Evolutionary conservation across 2,329 filamentous ascomycete genomes (phyloP).

Genomic region (Exophiala lecanii-corni): DNA sequence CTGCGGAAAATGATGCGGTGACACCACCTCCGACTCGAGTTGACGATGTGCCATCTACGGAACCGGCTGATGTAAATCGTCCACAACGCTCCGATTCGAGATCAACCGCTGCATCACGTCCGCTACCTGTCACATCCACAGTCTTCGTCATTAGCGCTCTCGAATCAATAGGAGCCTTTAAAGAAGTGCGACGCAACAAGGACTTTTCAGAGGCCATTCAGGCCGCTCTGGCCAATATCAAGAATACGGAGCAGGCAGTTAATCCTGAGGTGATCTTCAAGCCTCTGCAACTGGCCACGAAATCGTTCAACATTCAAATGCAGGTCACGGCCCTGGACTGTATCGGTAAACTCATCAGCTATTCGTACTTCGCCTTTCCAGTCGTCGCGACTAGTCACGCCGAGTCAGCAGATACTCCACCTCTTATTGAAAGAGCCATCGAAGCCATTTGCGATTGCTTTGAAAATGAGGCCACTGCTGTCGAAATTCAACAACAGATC

Average conservation of each 20-base stretch:
- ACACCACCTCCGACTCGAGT: conserved; percentile 23
- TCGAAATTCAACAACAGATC: conserved; percentile 93
- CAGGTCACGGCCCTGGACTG: conserved; percentile 91
- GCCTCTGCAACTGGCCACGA: conserved; percentile 83
- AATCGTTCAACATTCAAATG: conserved; percentile 76
- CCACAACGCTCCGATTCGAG: conserved; percentile 54
- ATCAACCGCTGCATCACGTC: conserved; percentile 49
- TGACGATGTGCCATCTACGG: conserved; percentile 22
- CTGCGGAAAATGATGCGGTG: conserved; percentile 9
- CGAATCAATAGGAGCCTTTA: conserved; percentile 85
- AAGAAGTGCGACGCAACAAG: conserved; percentile 83
- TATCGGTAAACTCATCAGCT: conserved; percentile 98
- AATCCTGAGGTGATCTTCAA: conserved; percentile 90
- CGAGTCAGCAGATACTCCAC: conserved; percentile 45
- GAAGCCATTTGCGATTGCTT: conserved; percentile 99
- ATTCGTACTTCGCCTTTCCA: conserved; percentile 89
- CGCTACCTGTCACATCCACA: conserved; percentile 78
- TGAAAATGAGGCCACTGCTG: conserved; percentile 87
- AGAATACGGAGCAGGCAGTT: conserved; percentile 74
- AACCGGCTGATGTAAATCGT: not conserved
- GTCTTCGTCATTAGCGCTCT: conserved; percentile 93
- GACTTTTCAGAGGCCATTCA: conserved; percentile 77
- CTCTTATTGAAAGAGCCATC: conserved; percentile 93
- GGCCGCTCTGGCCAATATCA: conserved; percentile 78
- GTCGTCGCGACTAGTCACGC: conserved; percentile 45